Conservation (phyloP, 768 basidiomycete species). For the Boletus bicolor region DNA sequence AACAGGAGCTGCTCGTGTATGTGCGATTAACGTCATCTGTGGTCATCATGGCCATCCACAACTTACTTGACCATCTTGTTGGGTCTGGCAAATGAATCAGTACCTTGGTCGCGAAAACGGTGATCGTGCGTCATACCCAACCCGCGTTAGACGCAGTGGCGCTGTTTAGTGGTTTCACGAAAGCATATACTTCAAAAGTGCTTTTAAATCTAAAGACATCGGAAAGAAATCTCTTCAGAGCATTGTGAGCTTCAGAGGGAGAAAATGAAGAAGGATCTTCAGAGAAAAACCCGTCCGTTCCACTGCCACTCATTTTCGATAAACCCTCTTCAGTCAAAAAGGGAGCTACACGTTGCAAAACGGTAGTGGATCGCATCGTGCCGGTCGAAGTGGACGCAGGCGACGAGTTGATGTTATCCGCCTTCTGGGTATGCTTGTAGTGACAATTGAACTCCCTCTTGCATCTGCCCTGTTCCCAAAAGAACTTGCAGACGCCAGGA, state of each 20-base stretch:
- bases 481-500: constrained; percentile 45
- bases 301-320: constrained; percentile 40
- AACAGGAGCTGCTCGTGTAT: constrained; percentile 37
- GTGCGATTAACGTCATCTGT: constrained; percentile 1
- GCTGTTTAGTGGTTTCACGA: constrained; percentile 36
- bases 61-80: constrained; percentile 51
- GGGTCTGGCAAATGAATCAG: constrained; percentile 31
- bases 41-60: not conserved
- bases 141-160: constrained; percentile 35
- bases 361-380: constrained; percentile 13
- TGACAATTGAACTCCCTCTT: constrained; percentile 44
- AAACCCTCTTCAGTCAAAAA: constrained; percentile 47
- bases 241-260: constrained; percentile 47
- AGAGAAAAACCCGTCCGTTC: constrained; percentile 43
- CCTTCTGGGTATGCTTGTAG: constrained; percentile 35
- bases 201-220: constrained; percentile 43
- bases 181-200: constrained; percentile 45
- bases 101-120: not conserved
- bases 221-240: constrained; percentile 40
- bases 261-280: constrained; percentile 33
- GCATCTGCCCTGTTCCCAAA: constrained; percentile 48
- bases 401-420: constrained; percentile 1
- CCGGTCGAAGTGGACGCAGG: constrained; percentile 7
- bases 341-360: constrained; percentile 34
- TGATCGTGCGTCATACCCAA: constrained; percentile 39